These are phyloP conservation scores for Cymbopogon citratus DNA, from an alignment of 176 grass and related monocot genomes.

Conservation along the genomic window DNA sequence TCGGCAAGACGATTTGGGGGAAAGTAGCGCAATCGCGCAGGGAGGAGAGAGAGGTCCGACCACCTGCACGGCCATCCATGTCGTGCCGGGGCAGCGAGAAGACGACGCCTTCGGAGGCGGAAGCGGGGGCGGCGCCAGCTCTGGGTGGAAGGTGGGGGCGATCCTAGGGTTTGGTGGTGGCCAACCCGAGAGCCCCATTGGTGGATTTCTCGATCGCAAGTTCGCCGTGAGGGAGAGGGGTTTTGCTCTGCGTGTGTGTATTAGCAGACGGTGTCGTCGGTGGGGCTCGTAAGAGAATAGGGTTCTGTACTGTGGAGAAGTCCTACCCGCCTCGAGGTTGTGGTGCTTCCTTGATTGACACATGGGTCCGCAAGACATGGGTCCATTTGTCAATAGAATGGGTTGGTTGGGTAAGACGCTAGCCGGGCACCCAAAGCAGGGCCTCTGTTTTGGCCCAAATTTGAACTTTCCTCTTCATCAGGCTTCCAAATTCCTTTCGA, in stretches of 20 bases:
- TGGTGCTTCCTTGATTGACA: too few relatives aligned
- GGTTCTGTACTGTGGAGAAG: too few relatives aligned
- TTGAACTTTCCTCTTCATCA: too few relatives aligned
- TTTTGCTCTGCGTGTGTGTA: neutral
- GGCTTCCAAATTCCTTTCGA: too few relatives aligned
- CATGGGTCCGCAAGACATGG: too few relatives aligned
- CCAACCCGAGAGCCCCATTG: neutral
- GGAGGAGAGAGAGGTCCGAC: neutral
- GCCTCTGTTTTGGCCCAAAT: too few relatives aligned
- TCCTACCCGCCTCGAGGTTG: too few relatives aligned
- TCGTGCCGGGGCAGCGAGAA: neutral
- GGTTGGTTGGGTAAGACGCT: too few relatives aligned
- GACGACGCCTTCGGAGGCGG: neutral
- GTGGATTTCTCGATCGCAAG: neutral
- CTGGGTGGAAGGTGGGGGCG: neutral
- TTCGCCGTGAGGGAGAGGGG: neutral
- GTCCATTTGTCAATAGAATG: too few relatives aligned
- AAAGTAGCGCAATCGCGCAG: neutral
- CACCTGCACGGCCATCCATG: conserved; percentile 14
- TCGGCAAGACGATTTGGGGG: neutral
- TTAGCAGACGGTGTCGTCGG: too few relatives aligned
- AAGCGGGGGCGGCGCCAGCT: neutral
- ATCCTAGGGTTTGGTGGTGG: neutral
- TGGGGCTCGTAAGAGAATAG: too few relatives aligned
- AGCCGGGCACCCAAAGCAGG: too few relatives aligned